Conservation (phyloP, 2,329 filamentous ascomycete genomes). For the Mollisia scopiformis region DNA sequence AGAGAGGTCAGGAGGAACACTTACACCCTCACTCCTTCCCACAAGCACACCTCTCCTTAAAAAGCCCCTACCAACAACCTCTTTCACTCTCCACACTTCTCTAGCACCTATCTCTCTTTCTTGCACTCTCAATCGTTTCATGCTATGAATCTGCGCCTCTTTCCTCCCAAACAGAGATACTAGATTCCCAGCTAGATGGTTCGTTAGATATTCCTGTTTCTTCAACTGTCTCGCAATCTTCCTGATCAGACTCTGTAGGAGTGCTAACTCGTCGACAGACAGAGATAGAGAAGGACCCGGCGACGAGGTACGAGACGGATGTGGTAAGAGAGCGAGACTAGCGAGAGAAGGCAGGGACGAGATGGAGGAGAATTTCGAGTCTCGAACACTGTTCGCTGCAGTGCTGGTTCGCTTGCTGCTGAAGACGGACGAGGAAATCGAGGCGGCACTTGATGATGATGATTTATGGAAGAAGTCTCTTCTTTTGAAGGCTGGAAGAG, state of each 20-base stretch:
- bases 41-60: neutral
- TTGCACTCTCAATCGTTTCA: neutral
- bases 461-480: constrained; percentile 10
- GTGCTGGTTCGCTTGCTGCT: neutral
- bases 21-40: neutral
- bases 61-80: neutral
- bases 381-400: constrained; percentile 3
- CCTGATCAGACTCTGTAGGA: neutral
- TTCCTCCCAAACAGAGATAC: constrained; percentile 3
- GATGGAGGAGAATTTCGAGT: constrained; percentile 15
- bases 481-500: neutral
- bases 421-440: constrained; percentile 10
- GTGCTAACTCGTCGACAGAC: neutral
- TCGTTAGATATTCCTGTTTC: constrained; percentile 8
- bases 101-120: neutral
- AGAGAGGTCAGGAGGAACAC: no score
- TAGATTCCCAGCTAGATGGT: constrained; percentile 9
- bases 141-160: neutral
- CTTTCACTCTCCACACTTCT: neutral
- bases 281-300: neutral
- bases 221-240: neutral
- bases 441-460: neutral
- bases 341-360: constrained; percentile 3
- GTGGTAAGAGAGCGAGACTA: neutral
- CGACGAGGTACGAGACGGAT: neutral